Evolutionary conservation across 805 yeast species (phyloP), one percentile per base, ranked within the genome.

Genomic region (Nakazawaea ambrosiae): DNA sequence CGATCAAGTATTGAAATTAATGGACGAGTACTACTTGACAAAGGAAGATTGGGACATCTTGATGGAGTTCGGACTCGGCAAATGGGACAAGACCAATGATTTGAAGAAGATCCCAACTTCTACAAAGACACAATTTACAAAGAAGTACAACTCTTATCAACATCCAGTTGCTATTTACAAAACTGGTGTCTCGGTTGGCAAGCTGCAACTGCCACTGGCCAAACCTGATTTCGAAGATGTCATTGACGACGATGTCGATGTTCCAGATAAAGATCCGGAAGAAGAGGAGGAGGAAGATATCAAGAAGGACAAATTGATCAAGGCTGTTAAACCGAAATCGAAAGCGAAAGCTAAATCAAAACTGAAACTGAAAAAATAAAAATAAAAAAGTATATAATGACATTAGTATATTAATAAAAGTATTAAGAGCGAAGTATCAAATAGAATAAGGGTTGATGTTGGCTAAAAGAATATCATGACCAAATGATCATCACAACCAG

Each of bases 11-110:
- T 77, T 92, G 34, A 64, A 66, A n/a, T 50, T 75, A 2, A 70
- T 92, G 83, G 99, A 92, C 58, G 66, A 75, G 25, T 92, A 92
- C 57, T 92, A 77, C 51, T 57, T 92, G 27, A 83, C 95, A 6
- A 82, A 77, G 50, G 95, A 89, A 41, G 97, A 92, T 57, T 90
- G 95, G 89, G 97, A 90, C 52, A 71, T 70, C 17, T 63, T 92
- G 9, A 68, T 87, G 72, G 97, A 89, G 45, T 74, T 89, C 44
- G 81, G 86, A 14, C 79, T 88, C 10, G 95, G 95, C 0, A 51
- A 49, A 20, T 63, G 66, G 23, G 50, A 58, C 28, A 60, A 66
- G 39, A 74, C 70, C 5, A 50, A 54, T 1, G 45, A 62, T 9
- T 47, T 71, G 39, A 85, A 85, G 57, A 70, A 73, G 49, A 69